phyloP scores from a whole-genome alignment of 1,284 basidiomycete genomes.

The Tylopilus sp. region DNA sequence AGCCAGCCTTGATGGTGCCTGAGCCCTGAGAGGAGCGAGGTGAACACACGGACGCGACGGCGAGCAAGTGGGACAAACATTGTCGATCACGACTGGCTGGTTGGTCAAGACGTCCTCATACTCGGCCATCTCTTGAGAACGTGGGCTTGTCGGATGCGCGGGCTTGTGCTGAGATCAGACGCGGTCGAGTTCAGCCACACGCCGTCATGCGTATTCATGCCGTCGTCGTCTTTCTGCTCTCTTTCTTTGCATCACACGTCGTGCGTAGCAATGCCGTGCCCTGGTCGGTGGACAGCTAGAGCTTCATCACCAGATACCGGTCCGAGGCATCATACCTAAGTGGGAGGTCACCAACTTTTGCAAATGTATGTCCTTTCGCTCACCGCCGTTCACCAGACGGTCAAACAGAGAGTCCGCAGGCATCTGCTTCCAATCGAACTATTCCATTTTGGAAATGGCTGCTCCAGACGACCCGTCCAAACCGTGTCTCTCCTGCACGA shows the following conservation, averaged over 20 bases:
- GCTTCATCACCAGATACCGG: conserved; percentile 38
- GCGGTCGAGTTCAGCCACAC: conserved; percentile 19
- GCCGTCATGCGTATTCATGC: conserved; percentile 19
- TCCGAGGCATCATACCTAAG: conserved; percentile 53
- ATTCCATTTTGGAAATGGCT: conserved; percentile 80
- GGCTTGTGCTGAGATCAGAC: too few relatives aligned
- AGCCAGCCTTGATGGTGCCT: conserved; percentile 96
- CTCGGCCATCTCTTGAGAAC: conserved; percentile 57
- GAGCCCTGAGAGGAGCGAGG: conserved; percentile 65
- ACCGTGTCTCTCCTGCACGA: conserved; percentile 89
- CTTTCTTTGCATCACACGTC: conserved; percentile 19
- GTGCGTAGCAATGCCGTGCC: conserved; percentile 24
- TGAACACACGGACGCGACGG: conserved; percentile 22
- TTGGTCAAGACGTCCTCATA: conserved; percentile 90
- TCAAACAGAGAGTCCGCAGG: conserved; percentile 45
- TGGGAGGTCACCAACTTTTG: conserved; percentile 84
- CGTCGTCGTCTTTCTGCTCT: conserved; percentile 17
- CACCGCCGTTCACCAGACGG: conserved; percentile 1
- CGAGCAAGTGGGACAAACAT: conserved; percentile 54
- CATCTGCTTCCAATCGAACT: conserved; percentile 87
- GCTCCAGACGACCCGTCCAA: conserved; percentile 80
- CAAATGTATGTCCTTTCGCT: conserved; percentile 55
- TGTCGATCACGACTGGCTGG: conserved; percentile 95
- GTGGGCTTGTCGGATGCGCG: conserved; percentile 8
- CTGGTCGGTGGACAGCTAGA: conserved; percentile 10